Evolutionary conservation across 2,329 filamentous ascomycete genomes (phyloP), one percentile per base, ranked within the genome.

Genomic region (Didymella pinodella): DNA sequence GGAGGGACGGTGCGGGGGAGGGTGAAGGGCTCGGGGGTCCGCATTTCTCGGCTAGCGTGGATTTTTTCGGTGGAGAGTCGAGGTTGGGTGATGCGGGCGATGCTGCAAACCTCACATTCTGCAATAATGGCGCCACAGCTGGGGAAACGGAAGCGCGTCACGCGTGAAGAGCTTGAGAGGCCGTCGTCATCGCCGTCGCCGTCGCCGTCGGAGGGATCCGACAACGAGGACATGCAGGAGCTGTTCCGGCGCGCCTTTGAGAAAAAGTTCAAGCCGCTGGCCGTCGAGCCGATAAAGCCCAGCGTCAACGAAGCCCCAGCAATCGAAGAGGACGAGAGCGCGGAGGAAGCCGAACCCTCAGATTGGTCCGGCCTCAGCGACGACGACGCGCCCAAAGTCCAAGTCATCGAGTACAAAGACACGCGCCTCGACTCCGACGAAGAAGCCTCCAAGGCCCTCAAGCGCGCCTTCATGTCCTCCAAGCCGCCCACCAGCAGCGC

Each of bases 211-310:
- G 69, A 69, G 28, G 59, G 46, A n/a, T 69, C 68, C 3, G 67
- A 74, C 46, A 67, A 74, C 40, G 81, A 85, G 64, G 84, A 88
- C 58, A 83, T 90, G 12, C 87, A 91, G 67, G 91, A 89, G 55
- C 85, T 93, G 57, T 91, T 99, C 71, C 88, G 88, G 57, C 87
- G 86, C 67, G 90, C 94, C 74, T 98, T 98, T 73, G 95, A 97
- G 78, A 86, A 91, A 28, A 88, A 90, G 73, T 98, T 97, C 80
- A 86, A 88, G 73, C 92, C 94, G 8, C 77, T 97, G 38, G 82
- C 82, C 11, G 59, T 67, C 16, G 70, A 71, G 40, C 75, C 77
- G 3, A 71, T 77, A 54, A 73, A 62, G 59, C 50, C 56, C 22
- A 70, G 67, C 48, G 36, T 62, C 2, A 71, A 76, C 16, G 59